Base-by-base conservation (phyloP, 2,329 filamentous ascomycete genomes). In the Colletotrichum horii region DNA sequence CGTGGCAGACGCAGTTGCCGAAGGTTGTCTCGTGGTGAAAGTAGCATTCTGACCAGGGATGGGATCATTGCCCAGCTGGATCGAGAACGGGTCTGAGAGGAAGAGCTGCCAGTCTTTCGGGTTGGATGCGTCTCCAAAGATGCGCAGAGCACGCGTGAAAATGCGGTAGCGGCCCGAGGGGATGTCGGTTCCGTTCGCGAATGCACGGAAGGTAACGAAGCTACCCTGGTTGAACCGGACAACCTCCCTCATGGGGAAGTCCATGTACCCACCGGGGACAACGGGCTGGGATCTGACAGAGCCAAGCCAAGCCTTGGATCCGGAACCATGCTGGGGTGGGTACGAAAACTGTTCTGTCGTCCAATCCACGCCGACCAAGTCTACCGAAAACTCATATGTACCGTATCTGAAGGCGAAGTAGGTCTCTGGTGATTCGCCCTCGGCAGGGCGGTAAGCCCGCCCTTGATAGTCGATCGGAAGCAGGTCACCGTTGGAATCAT, bases 51-150 rank as follows among this genome's bases (percentile, higher is more conserved):
- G 52, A 0, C 66, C 60, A 1, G 76, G 76, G 14, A 77, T 55
- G 19, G 77, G 70, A 26, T 79, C 68, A 8, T 76, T 68, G 4
- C 76, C 76, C 5, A 71, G 68, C 60, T 78, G 74, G n/a, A 79
- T 66, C 2, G 67, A 62, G 56, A 79, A 79, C 19, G 75, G n/a
- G 56, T 77, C 76, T 12, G 87, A 84, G 77, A 87, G 83, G 22
- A 80, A 80, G 0, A 83, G 79, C 36, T 91, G 89, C 82, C 88
- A 91, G 58, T 91, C 87, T 4, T 80, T 81, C 4, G 82, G 77
- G 66, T 86, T 83, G 19, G 82, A 80, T 36, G 81, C 81, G 66
- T 91, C 84, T 8, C 90, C 89, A 79, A 88, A 90, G 70, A 91
- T 86, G 70, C 85, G 85, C 77, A 91, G 79, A 2, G 89, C 88